These are phyloP conservation scores for Capsella bursapastoris DNA, from an alignment of 345 rosid genomes.

Conservation along the genomic window DNA sequence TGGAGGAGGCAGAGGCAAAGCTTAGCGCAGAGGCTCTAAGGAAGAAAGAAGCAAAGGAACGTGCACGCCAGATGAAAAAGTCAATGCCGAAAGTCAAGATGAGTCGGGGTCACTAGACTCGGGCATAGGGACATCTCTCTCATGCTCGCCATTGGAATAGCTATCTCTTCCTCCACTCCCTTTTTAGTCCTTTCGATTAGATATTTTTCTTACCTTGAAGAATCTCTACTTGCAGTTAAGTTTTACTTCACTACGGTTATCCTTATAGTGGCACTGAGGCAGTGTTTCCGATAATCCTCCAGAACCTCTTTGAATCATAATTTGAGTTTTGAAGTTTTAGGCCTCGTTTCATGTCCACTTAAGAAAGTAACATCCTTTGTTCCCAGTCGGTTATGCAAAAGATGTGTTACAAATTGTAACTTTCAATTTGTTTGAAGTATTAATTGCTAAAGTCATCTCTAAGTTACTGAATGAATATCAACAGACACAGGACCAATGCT, in stretches of 20 bases:
- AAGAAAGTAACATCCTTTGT: slow-evolving; percentile 17
- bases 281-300: slow-evolving; percentile 15
- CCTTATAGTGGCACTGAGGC: slow-evolving; percentile 30
- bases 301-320: slow-evolving; percentile 22
- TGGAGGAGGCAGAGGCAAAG: slow-evolving; percentile 92
- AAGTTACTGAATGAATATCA: too few relatives aligned
- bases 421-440: too few relatives aligned
- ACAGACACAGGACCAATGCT: too few relatives aligned
- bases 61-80: slow-evolving; percentile 85
- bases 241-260: slow-evolving; percentile 4
- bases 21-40: slow-evolving; percentile 79
- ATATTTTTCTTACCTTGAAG: slow-evolving; percentile 3
- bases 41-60: slow-evolving; percentile 86
- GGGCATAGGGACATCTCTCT: slow-evolving; percentile 25
- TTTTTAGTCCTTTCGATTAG: slow-evolving; percentile 24
- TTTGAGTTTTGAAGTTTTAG: slow-evolving; percentile 7
- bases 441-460: too few relatives aligned
- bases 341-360: slow-evolving; percentile 13
- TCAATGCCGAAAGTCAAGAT: slow-evolving; percentile 82
- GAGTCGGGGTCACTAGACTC: slow-evolving; percentile 67
- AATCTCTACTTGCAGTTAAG: slow-evolving; percentile 21
- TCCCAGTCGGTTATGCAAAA: slow-evolving; percentile 2
- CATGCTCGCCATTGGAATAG: slow-evolving; percentile 22
- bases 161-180: slow-evolving; percentile 3
- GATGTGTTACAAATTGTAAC: neutral